phyloP scores from a whole-genome alignment of 2,329 filamentous ascomycete species.

The Shiraia sp. region DNA sequence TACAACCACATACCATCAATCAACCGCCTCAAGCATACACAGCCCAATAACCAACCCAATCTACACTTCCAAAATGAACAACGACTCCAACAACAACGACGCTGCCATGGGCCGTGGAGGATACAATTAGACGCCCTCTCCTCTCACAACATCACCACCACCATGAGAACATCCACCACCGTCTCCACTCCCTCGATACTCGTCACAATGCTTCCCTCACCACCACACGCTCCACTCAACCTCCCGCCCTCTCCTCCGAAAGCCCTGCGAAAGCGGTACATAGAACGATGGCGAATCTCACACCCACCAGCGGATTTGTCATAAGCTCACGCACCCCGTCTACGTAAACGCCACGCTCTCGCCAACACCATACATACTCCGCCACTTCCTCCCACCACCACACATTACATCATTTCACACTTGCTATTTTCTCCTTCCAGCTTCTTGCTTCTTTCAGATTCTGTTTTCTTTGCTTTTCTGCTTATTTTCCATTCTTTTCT shows the following conservation, averaged over 20 bases:
- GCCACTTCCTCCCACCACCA: neutral
- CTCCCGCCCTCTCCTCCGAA: slow-evolving; percentile 14
- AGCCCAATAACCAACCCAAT: slow-evolving; percentile 11
- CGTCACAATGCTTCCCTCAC: slow-evolving; percentile 5
- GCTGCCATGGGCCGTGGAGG: slow-evolving; percentile 40
- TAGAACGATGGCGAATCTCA: slow-evolving; percentile 29
- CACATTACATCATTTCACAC: neutral
- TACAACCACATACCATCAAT: neutral
- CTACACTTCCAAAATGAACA: slow-evolving; percentile 13
- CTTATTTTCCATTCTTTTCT: neutral
- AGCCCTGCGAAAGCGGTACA: slow-evolving; percentile 30
- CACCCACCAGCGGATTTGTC: neutral
- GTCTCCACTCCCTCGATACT: slow-evolving; percentile 3
- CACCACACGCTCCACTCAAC: slow-evolving; percentile 7
- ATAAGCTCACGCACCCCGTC: neutral
- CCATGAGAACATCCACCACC: slow-evolving; percentile 6
- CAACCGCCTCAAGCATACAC: neutral
- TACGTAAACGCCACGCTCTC: too few species aligned
- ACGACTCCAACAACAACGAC: slow-evolving; percentile 8
- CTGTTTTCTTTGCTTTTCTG: neutral
- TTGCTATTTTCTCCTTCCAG: neutral
- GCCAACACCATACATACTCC: neutral
- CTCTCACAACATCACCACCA: slow-evolving; percentile 14
- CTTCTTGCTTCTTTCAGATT: neutral
- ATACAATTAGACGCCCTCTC: slow-evolving; percentile 34